phyloP scores from a whole-genome alignment of 2,329 filamentous ascomycete species.

The Fusarium cicatricum region DNA sequence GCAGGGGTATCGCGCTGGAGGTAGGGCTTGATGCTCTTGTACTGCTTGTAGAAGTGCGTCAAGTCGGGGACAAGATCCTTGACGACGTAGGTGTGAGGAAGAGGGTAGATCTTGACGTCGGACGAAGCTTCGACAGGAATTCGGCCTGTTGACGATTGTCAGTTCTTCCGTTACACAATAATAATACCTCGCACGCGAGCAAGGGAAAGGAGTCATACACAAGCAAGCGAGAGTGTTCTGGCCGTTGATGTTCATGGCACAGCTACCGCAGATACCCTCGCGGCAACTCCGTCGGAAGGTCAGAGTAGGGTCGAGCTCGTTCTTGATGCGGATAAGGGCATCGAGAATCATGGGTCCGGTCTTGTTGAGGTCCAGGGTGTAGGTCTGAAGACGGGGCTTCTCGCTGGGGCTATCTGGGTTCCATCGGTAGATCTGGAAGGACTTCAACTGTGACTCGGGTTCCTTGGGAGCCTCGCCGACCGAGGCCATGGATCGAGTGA shows the following conservation, averaged over 20 bases:
- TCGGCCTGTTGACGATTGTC: constrained; percentile 69
- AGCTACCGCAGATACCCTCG: constrained; percentile 98
- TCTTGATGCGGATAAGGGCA: constrained; percentile 97
- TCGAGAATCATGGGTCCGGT: constrained; percentile 99
- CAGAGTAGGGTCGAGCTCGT: constrained; percentile 94
- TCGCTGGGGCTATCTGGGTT: constrained; percentile 90
- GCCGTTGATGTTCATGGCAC: constrained; percentile 99
- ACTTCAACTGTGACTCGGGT: constrained; percentile 79
- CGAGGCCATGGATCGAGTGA: constrained; percentile 63
- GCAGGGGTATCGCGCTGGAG: constrained; percentile 88
- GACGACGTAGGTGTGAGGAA: constrained; percentile 98
- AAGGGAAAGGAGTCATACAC: constrained; percentile 65
- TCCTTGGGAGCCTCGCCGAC: constrained; percentile 67
- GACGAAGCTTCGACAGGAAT: constrained; percentile 84
- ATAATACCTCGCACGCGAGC: constrained; percentile 41
- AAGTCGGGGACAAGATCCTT: constrained; percentile 98
- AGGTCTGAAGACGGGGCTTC: constrained; percentile 96
- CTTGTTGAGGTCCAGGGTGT: constrained; percentile 97
- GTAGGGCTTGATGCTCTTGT: constrained; percentile 99
- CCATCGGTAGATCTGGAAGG: constrained; percentile 99
- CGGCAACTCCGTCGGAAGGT: constrained; percentile 96
- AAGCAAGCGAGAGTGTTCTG: constrained; percentile 97
- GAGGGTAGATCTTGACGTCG: constrained; percentile 94
- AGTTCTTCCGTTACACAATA: constrained; percentile 18
- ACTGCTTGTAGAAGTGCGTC: constrained; percentile 99